Evolutionary conservation across 495 filamentous ascomycete genomes (phyloP).

Genomic region (Penicillium turbatum): DNA sequence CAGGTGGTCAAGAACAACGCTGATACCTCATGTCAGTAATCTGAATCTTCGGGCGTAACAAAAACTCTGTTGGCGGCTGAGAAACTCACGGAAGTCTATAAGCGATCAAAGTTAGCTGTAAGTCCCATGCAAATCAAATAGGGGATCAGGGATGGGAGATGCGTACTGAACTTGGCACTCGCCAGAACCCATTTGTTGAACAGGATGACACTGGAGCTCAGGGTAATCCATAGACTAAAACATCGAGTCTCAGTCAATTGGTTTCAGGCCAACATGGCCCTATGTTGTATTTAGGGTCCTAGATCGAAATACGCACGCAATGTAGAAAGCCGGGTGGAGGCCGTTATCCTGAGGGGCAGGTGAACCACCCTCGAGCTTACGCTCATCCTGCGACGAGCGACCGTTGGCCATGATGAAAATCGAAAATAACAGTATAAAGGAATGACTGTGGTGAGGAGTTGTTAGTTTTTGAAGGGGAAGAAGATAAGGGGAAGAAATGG

Average conservation of each 20-base stretch:
- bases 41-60: background rate
- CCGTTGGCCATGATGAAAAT: conserved; percentile 29
- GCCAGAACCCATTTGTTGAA: conserved; percentile 98
- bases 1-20: conserved; percentile 80
- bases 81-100: conserved; percentile 37
- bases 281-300: background rate
- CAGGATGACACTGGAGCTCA: conserved; percentile 86
- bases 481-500: conserved; percentile 18
- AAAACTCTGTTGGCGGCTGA: background rate
- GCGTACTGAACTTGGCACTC: conserved; percentile 73
- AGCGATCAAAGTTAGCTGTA: conserved; percentile 19
- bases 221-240: conserved; percentile 73
- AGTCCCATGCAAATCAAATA: conserved; percentile 2
- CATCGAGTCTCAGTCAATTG: conserved; percentile 10
- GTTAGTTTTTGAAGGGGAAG: conserved; percentile 3
- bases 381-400: conserved; percentile 32
- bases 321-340: conserved; percentile 79
- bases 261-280: too few relatives aligned
- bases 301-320: conserved; percentile 55
- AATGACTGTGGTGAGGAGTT: conserved; percentile 33
- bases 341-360: conserved; percentile 19
- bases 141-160: background rate
- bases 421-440: conserved; percentile 22
- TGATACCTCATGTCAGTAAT: conserved; percentile 8
- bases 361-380: conserved; percentile 31